These are phyloP conservation scores for Atkinsonella texensis DNA, from an alignment of 2,329 filamentous ascomycete genomes.

Conservation along the genomic window DNA sequence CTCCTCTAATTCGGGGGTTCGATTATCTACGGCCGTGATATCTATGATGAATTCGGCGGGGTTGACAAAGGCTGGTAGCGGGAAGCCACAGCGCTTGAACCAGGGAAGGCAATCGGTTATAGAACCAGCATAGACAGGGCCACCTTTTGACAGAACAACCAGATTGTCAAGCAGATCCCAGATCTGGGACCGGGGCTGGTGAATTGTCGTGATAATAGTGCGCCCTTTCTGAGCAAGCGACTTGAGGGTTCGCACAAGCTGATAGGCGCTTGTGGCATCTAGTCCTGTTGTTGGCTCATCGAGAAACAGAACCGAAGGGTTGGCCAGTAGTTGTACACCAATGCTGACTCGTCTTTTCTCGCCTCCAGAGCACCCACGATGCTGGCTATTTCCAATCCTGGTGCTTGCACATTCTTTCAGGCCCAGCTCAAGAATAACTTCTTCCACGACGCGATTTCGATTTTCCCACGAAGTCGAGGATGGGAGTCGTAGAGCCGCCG, in stretches of 20 bases:
- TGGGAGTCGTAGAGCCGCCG: conserved; percentile 59
- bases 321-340: conserved; percentile 66
- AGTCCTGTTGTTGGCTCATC: conserved; percentile 72
- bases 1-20: conserved; percentile 52
- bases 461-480: conserved; percentile 47
- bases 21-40: conserved; percentile 60
- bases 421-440: conserved; percentile 64
- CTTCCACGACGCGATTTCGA: conserved; percentile 53
- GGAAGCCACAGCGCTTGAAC: conserved; percentile 48
- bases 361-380: conserved; percentile 67
- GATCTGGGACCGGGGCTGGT: conserved; percentile 68
- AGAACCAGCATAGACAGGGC: conserved; percentile 54
- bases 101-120: conserved; percentile 47
- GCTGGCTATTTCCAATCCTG: conserved; percentile 55
- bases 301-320: conserved; percentile 65
- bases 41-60: conserved; percentile 69
- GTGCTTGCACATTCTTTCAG: conserved; percentile 69
- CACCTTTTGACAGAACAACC: conserved; percentile 54
- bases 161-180: conserved; percentile 67
- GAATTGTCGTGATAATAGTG: conserved; percentile 63
- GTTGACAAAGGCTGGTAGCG: conserved; percentile 60
- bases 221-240: conserved; percentile 53
- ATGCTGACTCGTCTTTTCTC: conserved; percentile 69
- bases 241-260: conserved; percentile 60
- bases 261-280: conserved; percentile 65